Percentiles rank a stretch among this genome's conserved stretches.
phyloP scores from a whole-genome alignment of 2,329 filamentous ascomycete species.

The Colletotrichum sublineola region DNA sequence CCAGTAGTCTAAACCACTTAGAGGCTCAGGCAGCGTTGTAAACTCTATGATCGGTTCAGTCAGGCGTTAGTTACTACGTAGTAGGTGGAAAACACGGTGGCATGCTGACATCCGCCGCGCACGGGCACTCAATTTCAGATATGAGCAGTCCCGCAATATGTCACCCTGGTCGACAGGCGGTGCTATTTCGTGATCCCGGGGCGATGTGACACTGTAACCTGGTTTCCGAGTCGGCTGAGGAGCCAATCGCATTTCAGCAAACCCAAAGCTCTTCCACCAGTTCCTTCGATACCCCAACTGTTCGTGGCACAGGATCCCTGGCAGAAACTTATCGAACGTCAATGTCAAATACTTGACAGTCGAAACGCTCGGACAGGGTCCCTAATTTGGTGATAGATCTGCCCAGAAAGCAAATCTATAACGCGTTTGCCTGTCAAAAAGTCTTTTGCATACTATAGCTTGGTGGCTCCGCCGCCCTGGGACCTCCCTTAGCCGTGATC shows the following conservation, averaged over 20 bases:
- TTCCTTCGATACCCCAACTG: conserved; percentile 28
- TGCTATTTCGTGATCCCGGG: conserved; percentile 27
- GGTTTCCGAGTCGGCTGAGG: conserved; percentile 13
- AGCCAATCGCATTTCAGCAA: conserved; percentile 34
- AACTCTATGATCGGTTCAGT: conserved; percentile 8
- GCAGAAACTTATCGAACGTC: conserved; percentile 23
- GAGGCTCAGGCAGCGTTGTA: not conserved
- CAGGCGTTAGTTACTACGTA: conserved; percentile 13
- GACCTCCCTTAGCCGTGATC: conserved; percentile 13
- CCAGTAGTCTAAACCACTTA: not conserved
- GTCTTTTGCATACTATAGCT: not conserved
- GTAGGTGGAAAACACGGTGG: conserved; percentile 1
- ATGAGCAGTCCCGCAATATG: not conserved
- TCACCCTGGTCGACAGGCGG: conserved; percentile 4
- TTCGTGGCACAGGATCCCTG: conserved; percentile 34
- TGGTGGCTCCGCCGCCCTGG: conserved; percentile 12
- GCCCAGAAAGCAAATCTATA: conserved; percentile 14
- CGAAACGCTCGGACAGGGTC: conserved; percentile 28
- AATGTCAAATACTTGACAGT: conserved; percentile 38
- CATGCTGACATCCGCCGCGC: not conserved
- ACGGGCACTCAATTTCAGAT: not conserved
- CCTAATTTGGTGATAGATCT: conserved; percentile 22
- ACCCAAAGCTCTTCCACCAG: conserved; percentile 1
- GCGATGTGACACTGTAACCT: conserved; percentile 35
- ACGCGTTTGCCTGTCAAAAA: conserved; percentile 8